Percentiles rank a stretch among this genome's conserved stretches.
phyloP scores from a whole-genome alignment of 805 yeast species.

The Candida stauntonica region DNA sequence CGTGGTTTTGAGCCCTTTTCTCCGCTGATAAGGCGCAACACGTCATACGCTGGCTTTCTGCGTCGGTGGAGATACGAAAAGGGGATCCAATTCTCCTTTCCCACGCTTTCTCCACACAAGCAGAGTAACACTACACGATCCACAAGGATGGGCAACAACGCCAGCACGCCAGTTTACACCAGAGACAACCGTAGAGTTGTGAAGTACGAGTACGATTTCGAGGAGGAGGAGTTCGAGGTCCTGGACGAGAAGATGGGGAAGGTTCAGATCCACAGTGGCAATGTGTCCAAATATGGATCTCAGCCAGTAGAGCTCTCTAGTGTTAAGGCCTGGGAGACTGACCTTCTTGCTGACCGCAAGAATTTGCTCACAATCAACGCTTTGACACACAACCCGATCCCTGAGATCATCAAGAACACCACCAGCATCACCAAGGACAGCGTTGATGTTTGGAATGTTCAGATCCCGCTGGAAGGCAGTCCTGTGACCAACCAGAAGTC shows the following conservation, averaged over 20 bases:
- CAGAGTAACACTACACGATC: background rate
- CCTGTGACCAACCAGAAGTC: constrained; percentile 68
- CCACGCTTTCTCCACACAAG: background rate
- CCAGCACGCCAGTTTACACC: constrained; percentile 2
- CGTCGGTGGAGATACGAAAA: too few species aligned
- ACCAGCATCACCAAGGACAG: constrained; percentile 8
- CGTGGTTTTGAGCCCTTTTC: background rate
- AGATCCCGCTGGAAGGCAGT: constrained; percentile 39
- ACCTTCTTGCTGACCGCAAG: constrained; percentile 42
- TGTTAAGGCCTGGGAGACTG: constrained; percentile 42
- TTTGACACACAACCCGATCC: constrained; percentile 37
- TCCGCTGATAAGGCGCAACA: constrained; percentile 2
- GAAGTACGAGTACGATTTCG: constrained; percentile 8
- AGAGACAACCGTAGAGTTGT: constrained; percentile 13
- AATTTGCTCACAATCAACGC: constrained; percentile 52
- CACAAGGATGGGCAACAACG: constrained; percentile 12
- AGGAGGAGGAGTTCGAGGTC: constrained; percentile 3
- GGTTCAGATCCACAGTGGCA: background rate
- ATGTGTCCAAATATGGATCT: constrained; percentile 2
- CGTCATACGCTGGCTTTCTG: too few species aligned
- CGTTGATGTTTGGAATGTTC: constrained; percentile 27
- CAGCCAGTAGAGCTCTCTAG: constrained; percentile 31
- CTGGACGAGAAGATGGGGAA: constrained; percentile 7
- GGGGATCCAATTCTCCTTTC: background rate
- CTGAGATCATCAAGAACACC: constrained; percentile 14